Conservation (phyloP, 805 yeast genomes). For the Pichia scutulata region DNA sequence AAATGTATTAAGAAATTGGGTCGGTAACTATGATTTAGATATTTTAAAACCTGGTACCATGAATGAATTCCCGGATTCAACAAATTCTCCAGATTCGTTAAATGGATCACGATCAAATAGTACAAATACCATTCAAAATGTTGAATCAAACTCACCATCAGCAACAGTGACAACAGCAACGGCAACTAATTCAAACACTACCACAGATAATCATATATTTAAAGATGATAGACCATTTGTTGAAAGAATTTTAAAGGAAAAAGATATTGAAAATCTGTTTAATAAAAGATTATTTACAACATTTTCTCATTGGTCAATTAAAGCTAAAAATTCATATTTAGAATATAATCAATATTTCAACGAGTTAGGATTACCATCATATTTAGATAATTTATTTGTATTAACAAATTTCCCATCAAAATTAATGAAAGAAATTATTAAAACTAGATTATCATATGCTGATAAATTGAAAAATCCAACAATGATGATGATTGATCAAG, state of each 20-base stretch:
- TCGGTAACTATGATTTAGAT: conserved; percentile 75
- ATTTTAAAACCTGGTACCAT: conserved; percentile 33
- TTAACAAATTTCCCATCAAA: conserved; percentile 71
- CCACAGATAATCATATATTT: conserved; percentile 29
- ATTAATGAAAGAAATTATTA: conserved; percentile 70
- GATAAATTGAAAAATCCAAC: conserved; percentile 76
- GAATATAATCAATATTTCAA: conserved; percentile 55
- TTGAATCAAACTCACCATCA: background rate
- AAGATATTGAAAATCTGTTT: conserved; percentile 66
- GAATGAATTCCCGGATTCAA: background rate
- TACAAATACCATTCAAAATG: background rate
- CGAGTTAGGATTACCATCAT: conserved; percentile 66
- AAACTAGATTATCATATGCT: conserved; percentile 69
- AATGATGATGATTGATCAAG: conserved; percentile 92
- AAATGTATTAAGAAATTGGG: conserved; percentile 62
- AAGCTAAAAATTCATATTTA: conserved; percentile 67
- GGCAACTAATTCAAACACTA: background rate
- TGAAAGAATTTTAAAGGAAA: conserved; percentile 74
- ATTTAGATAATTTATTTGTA: conserved; percentile 54
- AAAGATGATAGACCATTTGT: conserved; percentile 69
- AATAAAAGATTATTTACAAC: conserved; percentile 59
- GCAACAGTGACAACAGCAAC: background rate
- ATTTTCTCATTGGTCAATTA: conserved; percentile 73
- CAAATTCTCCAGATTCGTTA: background rate
- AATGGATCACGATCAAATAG: background rate